Evolutionary conservation across 768 basidiomycete species (phyloP).

Genomic region (Lactifluus subvellereus): DNA sequence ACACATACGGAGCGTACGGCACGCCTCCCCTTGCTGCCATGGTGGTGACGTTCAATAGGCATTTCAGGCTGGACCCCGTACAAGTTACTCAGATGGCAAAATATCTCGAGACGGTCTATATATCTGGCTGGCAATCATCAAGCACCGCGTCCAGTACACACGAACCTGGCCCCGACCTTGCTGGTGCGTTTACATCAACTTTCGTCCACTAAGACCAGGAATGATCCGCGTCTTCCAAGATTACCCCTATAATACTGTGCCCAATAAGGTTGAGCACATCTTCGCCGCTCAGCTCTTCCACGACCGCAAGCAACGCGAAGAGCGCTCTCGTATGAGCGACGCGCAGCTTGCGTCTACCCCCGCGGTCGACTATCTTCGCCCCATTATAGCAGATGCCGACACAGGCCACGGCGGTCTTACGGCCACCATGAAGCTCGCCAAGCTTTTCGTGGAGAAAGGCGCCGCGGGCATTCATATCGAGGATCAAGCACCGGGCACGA

Average conservation of each 20-base stretch:
- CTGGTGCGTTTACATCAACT: slow-evolving; percentile 48
- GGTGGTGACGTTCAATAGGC: neutral
- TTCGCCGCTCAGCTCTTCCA: slow-evolving; percentile 99
- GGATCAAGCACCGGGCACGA: slow-evolving; percentile 95
- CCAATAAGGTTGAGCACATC: slow-evolving; percentile 96
- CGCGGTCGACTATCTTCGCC: slow-evolving; percentile 83
- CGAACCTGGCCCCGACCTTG: slow-evolving; percentile 98
- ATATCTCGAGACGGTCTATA: slow-evolving; percentile 97
- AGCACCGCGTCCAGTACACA: slow-evolving; percentile 91
- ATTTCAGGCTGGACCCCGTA: slow-evolving; percentile 85
- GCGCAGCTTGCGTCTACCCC: slow-evolving; percentile 66
- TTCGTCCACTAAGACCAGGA: neutral
- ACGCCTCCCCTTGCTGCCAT: neutral
- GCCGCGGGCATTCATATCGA: slow-evolving; percentile 98
- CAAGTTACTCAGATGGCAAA: slow-evolving; percentile 99
- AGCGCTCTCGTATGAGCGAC: slow-evolving; percentile 62
- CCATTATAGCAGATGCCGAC: slow-evolving; percentile 94
- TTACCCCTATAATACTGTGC: slow-evolving; percentile 98
- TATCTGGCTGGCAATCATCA: slow-evolving; percentile 94
- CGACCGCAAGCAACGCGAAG: slow-evolving; percentile 92
- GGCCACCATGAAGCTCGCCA: slow-evolving; percentile 97
- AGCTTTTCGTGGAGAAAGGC: slow-evolving; percentile 98
- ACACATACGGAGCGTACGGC: slow-evolving; percentile 95
- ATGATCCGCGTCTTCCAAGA: slow-evolving; percentile 40
- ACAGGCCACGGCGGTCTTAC: slow-evolving; percentile 97